Base-by-base conservation (phyloP, 257 asterid genomes). In the Striga asiatica region DNA sequence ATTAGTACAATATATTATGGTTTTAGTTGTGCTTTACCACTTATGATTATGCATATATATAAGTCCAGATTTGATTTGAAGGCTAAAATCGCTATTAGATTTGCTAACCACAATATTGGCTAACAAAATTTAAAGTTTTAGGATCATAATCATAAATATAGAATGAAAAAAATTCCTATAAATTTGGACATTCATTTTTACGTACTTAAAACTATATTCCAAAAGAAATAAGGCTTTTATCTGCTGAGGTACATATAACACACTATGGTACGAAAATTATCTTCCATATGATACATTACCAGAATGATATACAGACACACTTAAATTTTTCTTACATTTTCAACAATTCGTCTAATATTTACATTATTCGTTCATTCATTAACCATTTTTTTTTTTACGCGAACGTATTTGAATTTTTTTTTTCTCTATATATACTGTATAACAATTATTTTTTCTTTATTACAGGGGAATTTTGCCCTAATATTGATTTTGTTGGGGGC, bases 21-120 rank as follows among this genome's bases (percentile, higher is more conserved):
- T 29, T 29, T 7, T 29, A 29, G 35, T 29, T 29, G 35, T 29
- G 35, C 8, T 5, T 29, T 29, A 10, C 8, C 9, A 29, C 35
- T 29, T 5, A 10, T 29, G 9, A 29, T 29, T 29, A 29, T 10
- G n/a, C n/a, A n/a, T n/a, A n/a, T n/a, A n/a, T n/a, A n/a, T n/a
- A n/a, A n/a, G n/a, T n/a, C n/a, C n/a, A n/a, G n/a, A n/a, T n/a
- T n/a, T n/a, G n/a, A n/a, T n/a, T n/a, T n/a, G n/a, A n/a, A n/a
- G n/a, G n/a, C n/a, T n/a, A n/a, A n/a, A n/a, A n/a, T n/a, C n/a
- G n/a, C n/a, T 52, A 67, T 29, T 11, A 2, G 42, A 50, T 17
- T 62, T 23, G 65, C 74, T 69, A 69, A 69, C 57, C 17, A 63
- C 61, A 47, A 62, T 27, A 31, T 11, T 62, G 61, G 65, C 28